Conservation (phyloP, 75 land plant species). For the Ceratopteris richardii region DNA sequence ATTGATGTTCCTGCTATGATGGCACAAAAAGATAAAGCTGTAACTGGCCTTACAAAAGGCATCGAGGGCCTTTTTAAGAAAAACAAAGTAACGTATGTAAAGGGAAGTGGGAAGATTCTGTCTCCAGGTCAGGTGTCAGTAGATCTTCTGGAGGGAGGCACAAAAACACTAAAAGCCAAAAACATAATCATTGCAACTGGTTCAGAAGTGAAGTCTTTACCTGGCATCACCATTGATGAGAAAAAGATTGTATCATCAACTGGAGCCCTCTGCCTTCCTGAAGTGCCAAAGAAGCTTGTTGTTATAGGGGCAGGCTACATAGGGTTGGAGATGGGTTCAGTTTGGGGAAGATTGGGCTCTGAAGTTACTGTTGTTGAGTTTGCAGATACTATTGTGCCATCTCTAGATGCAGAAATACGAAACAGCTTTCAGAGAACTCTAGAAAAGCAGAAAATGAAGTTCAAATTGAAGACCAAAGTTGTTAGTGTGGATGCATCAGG, state of each 20-base stretch:
- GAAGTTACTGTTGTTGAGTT: conserved; percentile 94
- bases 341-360: conserved; percentile 90
- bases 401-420: conserved; percentile 83
- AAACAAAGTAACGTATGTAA: conserved; percentile 88
- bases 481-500: conserved; percentile 72
- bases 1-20: conserved; percentile 88
- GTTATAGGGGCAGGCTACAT: conserved; percentile 97
- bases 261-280: conserved; percentile 68
- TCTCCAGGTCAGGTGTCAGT: conserved; percentile 72
- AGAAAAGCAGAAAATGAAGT: conserved; percentile 97
- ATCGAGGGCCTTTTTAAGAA: conserved; percentile 97
- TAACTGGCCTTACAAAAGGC: conserved; percentile 66
- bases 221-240: conserved; percentile 90
- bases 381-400: conserved; percentile 81
- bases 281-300: conserved; percentile 80
- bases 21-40: conserved; percentile 89
- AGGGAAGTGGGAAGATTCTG: conserved; percentile 79
- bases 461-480: conserved; percentile 93
- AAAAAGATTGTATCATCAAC: conserved; percentile 93
- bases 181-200: conserved; percentile 94
- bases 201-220: conserved; percentile 79
- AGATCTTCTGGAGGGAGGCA: conserved; percentile 61
- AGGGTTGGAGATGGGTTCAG: conserved; percentile 97
- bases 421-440: conserved; percentile 72
- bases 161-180: conserved; percentile 66